These are phyloP conservation scores for Ganoderma meredithae DNA, from an alignment of 1,284 basidiomycete genomes.

Conservation along the genomic window DNA sequence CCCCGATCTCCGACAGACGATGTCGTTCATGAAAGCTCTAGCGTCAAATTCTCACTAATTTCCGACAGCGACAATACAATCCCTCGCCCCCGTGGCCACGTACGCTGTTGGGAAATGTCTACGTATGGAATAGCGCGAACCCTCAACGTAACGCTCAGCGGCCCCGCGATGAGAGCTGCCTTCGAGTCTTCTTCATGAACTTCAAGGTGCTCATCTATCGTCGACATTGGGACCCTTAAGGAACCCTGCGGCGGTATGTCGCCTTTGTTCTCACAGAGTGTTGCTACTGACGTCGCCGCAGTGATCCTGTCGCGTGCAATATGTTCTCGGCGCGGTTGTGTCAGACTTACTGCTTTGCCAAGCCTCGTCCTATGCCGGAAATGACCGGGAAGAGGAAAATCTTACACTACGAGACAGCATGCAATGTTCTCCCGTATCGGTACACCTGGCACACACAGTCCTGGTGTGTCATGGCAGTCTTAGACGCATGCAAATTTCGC, in stretches of 20 bases:
- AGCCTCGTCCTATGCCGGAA: background rate
- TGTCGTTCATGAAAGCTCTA: constrained; percentile 2
- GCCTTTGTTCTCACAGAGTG: background rate
- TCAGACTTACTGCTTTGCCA: background rate
- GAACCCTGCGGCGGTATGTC: background rate
- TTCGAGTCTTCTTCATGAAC: constrained; percentile 3
- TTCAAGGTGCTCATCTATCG: background rate
- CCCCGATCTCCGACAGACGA: background rate
- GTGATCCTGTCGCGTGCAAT: background rate
- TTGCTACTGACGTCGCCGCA: background rate
- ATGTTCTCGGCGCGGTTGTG: background rate
- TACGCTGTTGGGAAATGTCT: background rate
- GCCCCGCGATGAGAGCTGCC: background rate
- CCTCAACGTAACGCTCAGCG: background rate
- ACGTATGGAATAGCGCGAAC: background rate
- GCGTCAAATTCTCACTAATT: background rate
- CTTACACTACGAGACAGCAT: background rate
- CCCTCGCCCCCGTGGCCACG: background rate
- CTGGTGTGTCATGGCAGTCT: background rate
- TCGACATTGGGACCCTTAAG: background rate
- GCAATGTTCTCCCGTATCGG: background rate
- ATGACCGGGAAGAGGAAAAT: background rate
- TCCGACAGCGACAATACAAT: background rate
- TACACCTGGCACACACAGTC: background rate
- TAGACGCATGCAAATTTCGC: background rate